Percentiles rank a stretch among this genome's conserved stretches.
phyloP scores from a whole-genome alignment of 2,329 filamentous ascomycete species.

The Camillea tinctor region DNA sequence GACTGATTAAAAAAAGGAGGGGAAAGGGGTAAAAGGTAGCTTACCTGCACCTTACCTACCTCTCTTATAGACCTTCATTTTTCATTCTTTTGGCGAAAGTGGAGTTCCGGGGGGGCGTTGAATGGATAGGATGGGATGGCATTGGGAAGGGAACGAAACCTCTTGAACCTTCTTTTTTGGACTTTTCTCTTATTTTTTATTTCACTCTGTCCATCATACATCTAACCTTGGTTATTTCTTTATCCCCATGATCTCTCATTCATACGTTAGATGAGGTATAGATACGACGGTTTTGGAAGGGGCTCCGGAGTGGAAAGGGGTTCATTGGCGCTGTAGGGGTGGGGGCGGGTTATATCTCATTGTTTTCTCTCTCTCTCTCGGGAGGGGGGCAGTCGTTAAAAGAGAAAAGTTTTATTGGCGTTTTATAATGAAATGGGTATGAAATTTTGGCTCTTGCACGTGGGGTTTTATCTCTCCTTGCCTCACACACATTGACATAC shows the following conservation, averaged over 20 bases:
- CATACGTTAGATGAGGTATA: neutral
- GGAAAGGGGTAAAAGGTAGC: too few relatives aligned
- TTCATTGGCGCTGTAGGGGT: neutral
- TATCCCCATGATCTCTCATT: neutral
- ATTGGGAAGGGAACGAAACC: too few relatives aligned
- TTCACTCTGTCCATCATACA: neutral
- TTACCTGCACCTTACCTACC: too few relatives aligned
- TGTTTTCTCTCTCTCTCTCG: neutral
- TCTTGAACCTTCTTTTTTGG: too few relatives aligned
- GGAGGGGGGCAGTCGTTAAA: neutral
- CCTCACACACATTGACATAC: too few relatives aligned
- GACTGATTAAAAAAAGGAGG: too few relatives aligned
- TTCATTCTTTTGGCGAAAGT: neutral
- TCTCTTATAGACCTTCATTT: neutral
- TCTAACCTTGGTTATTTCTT: neutral
- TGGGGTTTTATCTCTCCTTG: too few relatives aligned
- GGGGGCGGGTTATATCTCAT: too few relatives aligned
- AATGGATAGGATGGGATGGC: neutral
- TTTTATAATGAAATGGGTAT: neutral
- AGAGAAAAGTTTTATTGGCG: neutral
- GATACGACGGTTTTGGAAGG: neutral
- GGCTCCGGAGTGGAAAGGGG: neutral
- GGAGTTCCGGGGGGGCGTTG: neutral
- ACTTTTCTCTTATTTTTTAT: neutral
- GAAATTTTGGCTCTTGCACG: neutral